Base-by-base conservation (phyloP, 148 eudicot species). In the Cornus florida region DNA sequence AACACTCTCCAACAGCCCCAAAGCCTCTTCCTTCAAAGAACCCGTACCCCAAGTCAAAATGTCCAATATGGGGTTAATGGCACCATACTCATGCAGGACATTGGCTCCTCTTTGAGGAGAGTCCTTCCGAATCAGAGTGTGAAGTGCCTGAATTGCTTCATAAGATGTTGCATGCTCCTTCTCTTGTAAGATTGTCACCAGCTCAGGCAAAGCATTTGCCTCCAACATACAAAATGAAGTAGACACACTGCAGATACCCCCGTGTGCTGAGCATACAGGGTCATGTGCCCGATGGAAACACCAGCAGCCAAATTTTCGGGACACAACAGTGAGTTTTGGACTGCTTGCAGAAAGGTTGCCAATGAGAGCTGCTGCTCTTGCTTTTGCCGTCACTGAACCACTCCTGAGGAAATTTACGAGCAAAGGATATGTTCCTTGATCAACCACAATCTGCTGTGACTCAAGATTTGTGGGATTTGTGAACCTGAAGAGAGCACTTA, bases 401-500 rank as follows among this genome's bases (percentile, higher is more conserved):
- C 39, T 60, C 56, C 70, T 80, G 19, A 86, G 81, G 65, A 81
- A 70, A 10, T 74, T 64, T 23, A 82, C 79, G 11, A 86, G 86
- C 62, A 86, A 69, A 68, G 82, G 83, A n/a, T 80, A 78, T 1
- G 78, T 78, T 24, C 80, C 84, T 16, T 78, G 77, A 33, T 81
- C 82, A 12, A 81, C 88, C 22, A 83, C 84, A 6, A 69, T 72
- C 32, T 62, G 64, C 56, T 86, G 88, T 23, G 86, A 78, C 66
- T 75, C 79, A 2, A 83, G 48, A 69, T 78, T 83, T 38, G 86
- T 81, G 2, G 86, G 88, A 46, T 83, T 84, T 2, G 88, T 83
- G 46, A 86, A 86, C 71, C 88, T 75, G 71, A 86, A 86, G 46
- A 86, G 84, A 11, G 82, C 86, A 75, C 88, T 83, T 12, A 86